Evolutionary conservation across 768 basidiomycete species (phyloP), one percentile per base, ranked within the genome.

Genomic region (Mycena latifolia): DNA sequence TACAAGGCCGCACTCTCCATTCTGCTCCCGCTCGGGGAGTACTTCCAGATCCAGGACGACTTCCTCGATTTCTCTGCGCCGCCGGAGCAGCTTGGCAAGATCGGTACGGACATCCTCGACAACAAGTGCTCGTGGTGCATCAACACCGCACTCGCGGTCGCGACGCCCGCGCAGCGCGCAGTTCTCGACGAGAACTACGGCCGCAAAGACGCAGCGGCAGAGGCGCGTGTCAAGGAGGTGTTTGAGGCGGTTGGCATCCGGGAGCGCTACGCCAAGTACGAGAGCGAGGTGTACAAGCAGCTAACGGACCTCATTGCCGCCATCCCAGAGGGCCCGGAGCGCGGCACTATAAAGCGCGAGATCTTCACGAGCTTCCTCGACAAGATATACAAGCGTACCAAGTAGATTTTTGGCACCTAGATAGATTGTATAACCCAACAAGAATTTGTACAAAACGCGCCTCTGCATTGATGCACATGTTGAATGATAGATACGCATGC

Each of bases 81-180:
- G 10, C 94, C 95, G 0, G 95, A 96, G 79, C 86, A 92, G 71
- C 92, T 98, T 55, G 97, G 97, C 51, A 99, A 99, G 82, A 89
- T 99, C 64, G 98, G 97, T 24, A 99, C 97, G 18, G 98, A 99
- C 77, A 99, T 99, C 73, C 78, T 98, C 63, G 97, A 99, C 80
- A 98, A 98, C 88, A 99, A 99, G 82, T 99, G 97, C 79, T 92
- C 92, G 20, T 99, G 97, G 98, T 91, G 91, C 71, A 85, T 99
- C 77, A 98, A 98, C 80, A 89, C 88, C 24, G 98, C 95, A 29
- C 84, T 99, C 63, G 77, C 79, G 20, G 76, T 82, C 45, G 88
- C 85, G 2, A 82, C 79, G 5, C 80, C 87, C 0, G 84, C 74
- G n/a, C 90, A 92, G 76, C 85, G 87, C 37, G 76, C 76, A 28